Percentiles rank a stretch among this genome's conserved stretches.
phyloP scores from a whole-genome alignment of 768 basidiomycete genomes.

The Dentipellis sp. region DNA sequence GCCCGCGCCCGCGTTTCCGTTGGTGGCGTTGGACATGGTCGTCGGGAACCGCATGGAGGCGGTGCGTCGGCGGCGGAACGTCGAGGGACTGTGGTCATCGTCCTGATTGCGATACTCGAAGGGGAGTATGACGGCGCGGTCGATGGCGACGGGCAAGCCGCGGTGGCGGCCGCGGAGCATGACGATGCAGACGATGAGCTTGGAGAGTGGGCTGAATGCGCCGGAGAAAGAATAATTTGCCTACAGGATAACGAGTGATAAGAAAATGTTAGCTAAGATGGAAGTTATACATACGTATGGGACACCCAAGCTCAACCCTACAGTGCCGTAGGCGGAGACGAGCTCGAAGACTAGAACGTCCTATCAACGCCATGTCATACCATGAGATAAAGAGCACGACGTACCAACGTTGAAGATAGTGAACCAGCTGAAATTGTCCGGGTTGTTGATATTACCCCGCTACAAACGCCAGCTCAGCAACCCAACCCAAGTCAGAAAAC shows the following conservation, averaged over 20 bases:
- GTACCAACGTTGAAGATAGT: conserved; percentile 73
- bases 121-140: conserved; percentile 79
- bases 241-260: conserved; percentile 28
- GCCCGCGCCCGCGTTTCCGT: not conserved
- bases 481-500: not conserved
- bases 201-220: conserved; percentile 70
- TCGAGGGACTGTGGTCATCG: not conserved
- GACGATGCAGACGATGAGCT: conserved; percentile 77
- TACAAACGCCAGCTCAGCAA: conserved; percentile 19
- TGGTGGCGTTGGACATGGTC: not conserved
- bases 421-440: conserved; percentile 57
- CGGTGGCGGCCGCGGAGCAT: conserved; percentile 95
- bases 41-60: not conserved
- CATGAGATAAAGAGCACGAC: conserved; percentile 17
- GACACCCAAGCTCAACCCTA: conserved; percentile 86
- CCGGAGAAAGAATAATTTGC: conserved; percentile 77
- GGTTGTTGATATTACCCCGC: conserved; percentile 50
- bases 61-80: not conserved
- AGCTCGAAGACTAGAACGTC: conserved; percentile 66
- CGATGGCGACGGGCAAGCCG: conserved; percentile 80
- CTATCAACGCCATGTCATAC: not conserved
- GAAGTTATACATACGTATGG: conserved; percentile 44
- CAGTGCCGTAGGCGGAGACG: conserved; percentile 81
- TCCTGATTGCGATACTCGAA: conserved; percentile 34
- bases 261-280: conserved; percentile 3